A percentile compares a stretch with the other conserved stretches of the same genome.
Conservation (phyloP, 164 flowering plant genomes). For the Santalum album region DNA sequence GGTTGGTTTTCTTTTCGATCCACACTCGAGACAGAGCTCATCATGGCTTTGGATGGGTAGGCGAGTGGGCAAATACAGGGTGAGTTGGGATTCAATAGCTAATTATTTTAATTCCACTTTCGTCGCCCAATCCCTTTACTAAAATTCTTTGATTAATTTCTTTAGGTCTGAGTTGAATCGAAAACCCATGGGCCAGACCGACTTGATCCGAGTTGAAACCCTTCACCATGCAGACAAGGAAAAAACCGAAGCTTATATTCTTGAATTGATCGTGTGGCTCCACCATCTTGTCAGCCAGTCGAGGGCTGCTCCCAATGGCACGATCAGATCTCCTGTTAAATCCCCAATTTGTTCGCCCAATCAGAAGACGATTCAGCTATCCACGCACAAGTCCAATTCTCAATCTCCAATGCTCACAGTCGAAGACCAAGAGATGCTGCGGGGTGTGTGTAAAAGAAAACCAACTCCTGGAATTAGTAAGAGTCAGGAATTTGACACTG, state of each 20-base stretch:
- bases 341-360: conserved; percentile 75
- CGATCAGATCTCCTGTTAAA: conserved; percentile 64
- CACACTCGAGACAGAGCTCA: conserved; percentile 54
- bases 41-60: conserved; percentile 99
- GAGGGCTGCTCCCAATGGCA: conserved; percentile 33
- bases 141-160: conserved; percentile 4
- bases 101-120: no score
- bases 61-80: conserved; percentile 99
- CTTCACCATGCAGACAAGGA: conserved; percentile 93
- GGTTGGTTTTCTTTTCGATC: background rate
- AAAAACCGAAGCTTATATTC: conserved; percentile 74
- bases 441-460: conserved; percentile 61
- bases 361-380: conserved; percentile 30
- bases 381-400: conserved; percentile 21
- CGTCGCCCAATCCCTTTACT: no score
- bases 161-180: conserved; percentile 71
- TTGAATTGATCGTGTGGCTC: conserved; percentile 88
- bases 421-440: conserved; percentile 86
- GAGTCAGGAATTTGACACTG: conserved; percentile 79
- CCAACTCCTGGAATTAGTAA: conserved; percentile 88
- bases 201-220: conserved; percentile 70
- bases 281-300: conserved; percentile 72
- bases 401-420: conserved; percentile 39
- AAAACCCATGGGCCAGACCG: conserved; percentile 56
- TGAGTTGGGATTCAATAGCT: no score